A percentile compares a stretch with the other conserved stretches of the same genome.
Conservation (phyloP, 805 yeast genomes). For the Pichia heedii region DNA sequence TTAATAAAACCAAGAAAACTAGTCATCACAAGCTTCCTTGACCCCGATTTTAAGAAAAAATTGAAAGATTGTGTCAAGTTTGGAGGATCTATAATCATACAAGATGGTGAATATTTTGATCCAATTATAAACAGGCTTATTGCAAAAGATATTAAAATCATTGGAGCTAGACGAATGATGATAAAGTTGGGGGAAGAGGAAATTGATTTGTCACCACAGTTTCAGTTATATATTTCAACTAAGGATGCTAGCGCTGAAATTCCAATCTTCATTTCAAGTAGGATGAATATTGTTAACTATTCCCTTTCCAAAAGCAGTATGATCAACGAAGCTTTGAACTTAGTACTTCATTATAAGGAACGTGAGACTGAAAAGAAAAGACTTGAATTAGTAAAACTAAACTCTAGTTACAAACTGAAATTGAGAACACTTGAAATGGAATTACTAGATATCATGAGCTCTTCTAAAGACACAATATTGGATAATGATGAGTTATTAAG, state of each 20-base stretch:
- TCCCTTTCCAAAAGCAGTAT: conserved; percentile 61
- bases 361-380: conserved; percentile 64
- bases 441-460: conserved; percentile 48
- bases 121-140: conserved; percentile 62
- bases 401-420: conserved; percentile 48
- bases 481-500: conserved; percentile 55
- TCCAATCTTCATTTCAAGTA: conserved; percentile 48
- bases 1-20: conserved; percentile 29
- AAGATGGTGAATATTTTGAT: conserved; percentile 75
- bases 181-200: conserved; percentile 53
- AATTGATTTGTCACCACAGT: conserved; percentile 59
- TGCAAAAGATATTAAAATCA: conserved; percentile 45
- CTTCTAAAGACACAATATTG: conserved; percentile 50
- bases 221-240: conserved; percentile 53
- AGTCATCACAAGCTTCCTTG: conserved; percentile 60
- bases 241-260: conserved; percentile 41
- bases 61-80: conserved; percentile 76
- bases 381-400: conserved; percentile 41
- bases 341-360: conserved; percentile 41
- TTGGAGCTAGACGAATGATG: conserved; percentile 69
- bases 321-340: conserved; percentile 52
- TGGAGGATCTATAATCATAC: conserved; percentile 66
- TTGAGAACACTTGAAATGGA: conserved; percentile 49
- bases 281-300: conserved; percentile 61
- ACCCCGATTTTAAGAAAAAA: conserved; percentile 53